Conservation (phyloP, 2,329 filamentous ascomycete species). For the Fusarium beomiforme region DNA sequence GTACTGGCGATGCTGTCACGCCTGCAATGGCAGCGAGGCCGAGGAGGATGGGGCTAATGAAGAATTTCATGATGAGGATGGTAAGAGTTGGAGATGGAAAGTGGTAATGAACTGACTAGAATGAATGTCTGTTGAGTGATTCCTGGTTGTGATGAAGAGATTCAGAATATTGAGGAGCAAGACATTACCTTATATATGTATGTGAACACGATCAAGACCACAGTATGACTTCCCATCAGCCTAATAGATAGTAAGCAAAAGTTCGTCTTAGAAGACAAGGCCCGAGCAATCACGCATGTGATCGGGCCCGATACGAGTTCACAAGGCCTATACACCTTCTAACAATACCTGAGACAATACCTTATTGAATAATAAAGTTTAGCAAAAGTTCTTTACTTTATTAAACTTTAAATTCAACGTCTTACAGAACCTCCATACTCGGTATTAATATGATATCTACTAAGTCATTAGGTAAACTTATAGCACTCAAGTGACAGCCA, state of each 20-base stretch:
- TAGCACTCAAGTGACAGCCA: no score
- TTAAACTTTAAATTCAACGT: no score
- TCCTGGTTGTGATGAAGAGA: background rate
- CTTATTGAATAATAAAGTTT: no score
- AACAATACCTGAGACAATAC: no score
- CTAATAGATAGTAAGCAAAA: no score
- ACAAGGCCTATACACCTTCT: no score
- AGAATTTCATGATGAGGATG: background rate
- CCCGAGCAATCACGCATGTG: background rate
- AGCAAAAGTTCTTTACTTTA: no score
- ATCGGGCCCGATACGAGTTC: no score
- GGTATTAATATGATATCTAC: no score
- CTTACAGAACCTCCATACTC: no score
- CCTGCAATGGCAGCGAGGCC: background rate
- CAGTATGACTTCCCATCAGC: accelerated
- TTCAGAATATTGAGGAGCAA: background rate
- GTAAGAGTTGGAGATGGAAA: no score
- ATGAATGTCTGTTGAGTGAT: background rate
- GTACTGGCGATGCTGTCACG: background rate
- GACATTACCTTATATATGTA: background rate
- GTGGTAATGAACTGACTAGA: background rate
- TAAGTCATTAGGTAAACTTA: no score
- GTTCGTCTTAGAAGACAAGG: background rate
- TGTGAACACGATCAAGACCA: background rate
- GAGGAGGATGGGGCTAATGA: background rate